phyloP scores from a whole-genome alignment of 129 eudicot genomes.

The Saussurea involucrata region DNA sequence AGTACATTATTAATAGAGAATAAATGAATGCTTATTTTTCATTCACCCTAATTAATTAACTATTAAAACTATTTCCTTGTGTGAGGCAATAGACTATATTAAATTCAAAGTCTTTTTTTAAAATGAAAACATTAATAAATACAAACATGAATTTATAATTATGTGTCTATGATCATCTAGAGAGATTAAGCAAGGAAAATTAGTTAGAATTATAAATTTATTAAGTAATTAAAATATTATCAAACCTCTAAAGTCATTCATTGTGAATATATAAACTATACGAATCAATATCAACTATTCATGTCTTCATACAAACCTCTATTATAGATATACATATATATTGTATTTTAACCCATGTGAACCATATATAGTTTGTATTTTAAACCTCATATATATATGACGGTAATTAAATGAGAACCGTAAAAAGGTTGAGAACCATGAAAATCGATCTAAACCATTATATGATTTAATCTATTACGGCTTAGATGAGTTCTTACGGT shows the following conservation, averaged over 20 bases:
- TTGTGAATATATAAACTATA: too few relatives aligned
- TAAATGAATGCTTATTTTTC: neutral
- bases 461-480: too few relatives aligned
- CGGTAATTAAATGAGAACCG: too few relatives aligned
- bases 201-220: neutral
- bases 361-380: too few relatives aligned
- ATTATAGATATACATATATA: too few relatives aligned
- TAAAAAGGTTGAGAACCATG: too few relatives aligned
- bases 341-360: too few relatives aligned
- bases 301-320: too few relatives aligned
- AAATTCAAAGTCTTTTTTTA: neutral
- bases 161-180: neutral
- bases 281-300: too few relatives aligned
- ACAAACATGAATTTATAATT: neutral
- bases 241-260: neutral
- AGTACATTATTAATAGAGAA: neutral
- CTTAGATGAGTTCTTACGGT: too few relatives aligned
- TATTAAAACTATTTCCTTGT: neutral
- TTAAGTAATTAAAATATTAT: neutral
- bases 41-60: neutral
- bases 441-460: too few relatives aligned
- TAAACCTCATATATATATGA: too few relatives aligned
- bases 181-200: neutral
- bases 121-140: neutral
- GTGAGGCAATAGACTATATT: neutral